Evolutionary conservation across 202 grass and related monocot species (phyloP).

Genomic region (Bolboschoenoplectus hybrid): DNA sequence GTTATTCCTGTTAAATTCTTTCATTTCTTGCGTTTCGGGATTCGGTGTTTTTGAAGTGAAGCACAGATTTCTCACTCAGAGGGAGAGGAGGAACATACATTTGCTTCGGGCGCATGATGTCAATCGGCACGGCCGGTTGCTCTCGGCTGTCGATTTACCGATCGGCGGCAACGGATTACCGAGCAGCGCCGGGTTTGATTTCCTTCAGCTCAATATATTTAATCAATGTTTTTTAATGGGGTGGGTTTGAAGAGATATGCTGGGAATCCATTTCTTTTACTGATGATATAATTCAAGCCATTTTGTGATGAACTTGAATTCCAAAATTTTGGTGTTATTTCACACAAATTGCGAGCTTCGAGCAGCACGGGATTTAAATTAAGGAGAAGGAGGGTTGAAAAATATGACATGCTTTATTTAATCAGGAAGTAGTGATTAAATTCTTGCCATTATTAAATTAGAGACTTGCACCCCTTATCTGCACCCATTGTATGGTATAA

Average conservation of each 20-base stretch:
- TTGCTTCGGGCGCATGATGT: slow-evolving; percentile 63
- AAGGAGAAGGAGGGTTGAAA: neutral
- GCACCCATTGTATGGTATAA: too few relatives aligned
- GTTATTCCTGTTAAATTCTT: slow-evolving; percentile 5
- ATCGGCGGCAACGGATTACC: slow-evolving; percentile 80
- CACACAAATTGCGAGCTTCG: neutral
- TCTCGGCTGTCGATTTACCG: slow-evolving; percentile 60
- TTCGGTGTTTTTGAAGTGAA: slow-evolving; percentile 69
- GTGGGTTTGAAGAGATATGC: neutral
- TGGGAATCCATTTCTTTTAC: neutral
- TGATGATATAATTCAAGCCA: neutral
- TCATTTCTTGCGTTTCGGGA: slow-evolving; percentile 34
- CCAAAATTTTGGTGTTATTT: neutral
- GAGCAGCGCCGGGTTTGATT: slow-evolving; percentile 69
- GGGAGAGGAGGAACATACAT: slow-evolving; percentile 43
- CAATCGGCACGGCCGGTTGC: slow-evolving; percentile 53
- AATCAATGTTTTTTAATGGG: neutral
- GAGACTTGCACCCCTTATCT: neutral
- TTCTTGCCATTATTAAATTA: neutral
- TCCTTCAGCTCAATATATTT: neutral
- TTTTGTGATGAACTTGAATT: neutral
- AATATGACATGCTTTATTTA: neutral
- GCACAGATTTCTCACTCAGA: slow-evolving; percentile 53
- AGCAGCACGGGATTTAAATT: neutral
- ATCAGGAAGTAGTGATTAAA: neutral